phyloP scores from a whole-genome alignment of 202 grass and related monocot genomes.

The Zoysia matrella region DNA sequence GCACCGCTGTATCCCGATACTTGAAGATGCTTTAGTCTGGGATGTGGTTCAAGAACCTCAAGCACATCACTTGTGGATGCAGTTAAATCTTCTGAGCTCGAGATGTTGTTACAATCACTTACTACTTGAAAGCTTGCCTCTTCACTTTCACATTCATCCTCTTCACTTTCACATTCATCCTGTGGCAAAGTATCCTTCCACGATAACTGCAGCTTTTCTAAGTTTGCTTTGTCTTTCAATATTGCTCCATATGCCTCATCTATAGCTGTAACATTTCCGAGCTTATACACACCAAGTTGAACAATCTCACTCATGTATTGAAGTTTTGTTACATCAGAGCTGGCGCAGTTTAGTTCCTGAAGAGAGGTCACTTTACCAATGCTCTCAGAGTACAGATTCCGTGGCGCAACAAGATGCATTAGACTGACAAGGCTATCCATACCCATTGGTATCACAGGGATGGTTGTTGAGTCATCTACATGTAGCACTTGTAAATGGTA shows the following conservation, averaged over 20 bases:
- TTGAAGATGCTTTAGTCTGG: conserved; percentile 41
- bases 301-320: too few relatives aligned
- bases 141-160: too few relatives aligned
- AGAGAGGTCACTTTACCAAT: too few relatives aligned
- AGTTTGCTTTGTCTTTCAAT: conserved; percentile 42
- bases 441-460: too few relatives aligned
- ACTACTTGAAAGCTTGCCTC: background rate
- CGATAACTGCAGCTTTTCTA: conserved; percentile 34
- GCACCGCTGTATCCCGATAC: conserved; percentile 33
- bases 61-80: conserved; percentile 26
- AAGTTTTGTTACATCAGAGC: too few relatives aligned
- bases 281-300: too few relatives aligned
- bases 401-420: too few relatives aligned
- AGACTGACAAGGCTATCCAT: too few relatives aligned
- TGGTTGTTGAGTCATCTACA: background rate
- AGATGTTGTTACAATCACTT: background rate
- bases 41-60: conserved; percentile 49
- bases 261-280: too few relatives aligned
- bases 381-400: too few relatives aligned
- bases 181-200: background rate
- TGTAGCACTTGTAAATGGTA: conserved; percentile 54
- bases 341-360: too few relatives aligned
- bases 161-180: background rate
- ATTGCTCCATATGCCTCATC: conserved; percentile 10
- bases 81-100: background rate